Percentiles rank a stretch among this genome's conserved stretches.
Evolutionary conservation across 2,329 filamentous ascomycete genomes (phyloP).

Genomic region (Aaosphaeria pasadenensis): DNA sequence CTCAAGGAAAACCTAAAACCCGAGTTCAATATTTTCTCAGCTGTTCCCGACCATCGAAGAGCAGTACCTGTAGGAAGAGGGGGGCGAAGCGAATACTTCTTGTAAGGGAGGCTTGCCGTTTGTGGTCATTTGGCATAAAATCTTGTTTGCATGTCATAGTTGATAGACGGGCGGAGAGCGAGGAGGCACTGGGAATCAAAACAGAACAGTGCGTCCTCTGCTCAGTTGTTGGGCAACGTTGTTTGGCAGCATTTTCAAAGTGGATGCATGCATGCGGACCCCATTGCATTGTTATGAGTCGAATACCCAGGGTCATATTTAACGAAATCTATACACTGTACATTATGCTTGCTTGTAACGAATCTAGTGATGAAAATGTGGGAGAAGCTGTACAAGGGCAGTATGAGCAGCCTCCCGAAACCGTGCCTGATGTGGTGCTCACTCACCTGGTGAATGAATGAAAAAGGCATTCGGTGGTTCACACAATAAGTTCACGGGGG

Average conservation of each 20-base stretch:
- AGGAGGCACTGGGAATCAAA: not conserved
- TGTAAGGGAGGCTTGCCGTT: slow-evolving; percentile 27
- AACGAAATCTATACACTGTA: slow-evolving; percentile 4
- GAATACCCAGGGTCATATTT: slow-evolving; percentile 12
- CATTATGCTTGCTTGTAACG: too few relatives aligned
- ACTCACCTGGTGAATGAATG: too few relatives aligned
- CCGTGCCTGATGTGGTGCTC: too few relatives aligned
- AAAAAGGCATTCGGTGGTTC: too few relatives aligned
- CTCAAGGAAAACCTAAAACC: slow-evolving; percentile 81
- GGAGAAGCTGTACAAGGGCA: too few relatives aligned
- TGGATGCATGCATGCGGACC: slow-evolving; percentile 5
- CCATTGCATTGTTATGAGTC: slow-evolving; percentile 13
- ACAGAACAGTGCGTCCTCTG: too few relatives aligned
- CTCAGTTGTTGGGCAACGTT: slow-evolving; percentile 1
- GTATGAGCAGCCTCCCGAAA: too few relatives aligned
- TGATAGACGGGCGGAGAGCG: slow-evolving; percentile 8
- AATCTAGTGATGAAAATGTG: too few relatives aligned
- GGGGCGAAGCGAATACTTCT: slow-evolving; percentile 51
- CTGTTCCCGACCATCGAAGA: slow-evolving; percentile 80
- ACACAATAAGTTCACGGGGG: too few relatives aligned
- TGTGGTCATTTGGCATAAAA: slow-evolving; percentile 13
- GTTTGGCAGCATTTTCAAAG: slow-evolving; percentile 1
- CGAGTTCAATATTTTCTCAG: slow-evolving; percentile 88
- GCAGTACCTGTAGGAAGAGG: slow-evolving; percentile 68
- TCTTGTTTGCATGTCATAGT: slow-evolving; percentile 10